Conservation (phyloP, 2,329 filamentous ascomycete genomes). For the Epichloe sibirici region DNA sequence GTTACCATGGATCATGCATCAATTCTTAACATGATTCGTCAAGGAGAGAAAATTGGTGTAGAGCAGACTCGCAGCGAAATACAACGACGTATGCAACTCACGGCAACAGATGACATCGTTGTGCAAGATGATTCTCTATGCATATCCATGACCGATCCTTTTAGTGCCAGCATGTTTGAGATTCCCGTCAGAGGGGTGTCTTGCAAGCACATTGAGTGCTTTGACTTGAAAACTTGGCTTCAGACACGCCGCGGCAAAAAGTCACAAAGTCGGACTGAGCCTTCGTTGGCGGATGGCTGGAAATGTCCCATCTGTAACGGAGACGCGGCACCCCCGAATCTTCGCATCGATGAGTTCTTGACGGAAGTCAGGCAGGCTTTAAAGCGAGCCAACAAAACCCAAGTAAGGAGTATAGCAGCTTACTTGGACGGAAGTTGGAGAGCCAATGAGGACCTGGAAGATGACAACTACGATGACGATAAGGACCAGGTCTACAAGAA, state of each 20-base stretch:
- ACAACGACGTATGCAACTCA: conserved; percentile 28
- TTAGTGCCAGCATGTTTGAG: conserved; percentile 50
- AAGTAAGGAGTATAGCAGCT: conserved; percentile 20
- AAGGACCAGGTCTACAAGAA: neutral
- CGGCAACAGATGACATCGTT: conserved; percentile 44
- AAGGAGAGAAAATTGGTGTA: conserved; percentile 26
- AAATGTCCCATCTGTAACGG: conserved; percentile 71
- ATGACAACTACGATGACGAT: conserved; percentile 11
- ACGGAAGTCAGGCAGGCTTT: conserved; percentile 46
- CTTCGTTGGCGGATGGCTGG: conserved; percentile 58
- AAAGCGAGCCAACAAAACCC: conserved; percentile 8
- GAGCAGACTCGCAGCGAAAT: conserved; percentile 45
- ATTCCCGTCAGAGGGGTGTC: conserved; percentile 56
- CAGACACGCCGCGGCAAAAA: conserved; percentile 44
- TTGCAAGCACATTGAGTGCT: conserved; percentile 77
- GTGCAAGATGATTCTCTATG: conserved; percentile 43
- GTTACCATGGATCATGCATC: conserved; percentile 37
- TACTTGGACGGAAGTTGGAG: conserved; percentile 21
- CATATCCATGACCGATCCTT: conserved; percentile 55
- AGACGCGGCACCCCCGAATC: conserved; percentile 62
- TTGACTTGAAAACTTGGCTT: conserved; percentile 78
- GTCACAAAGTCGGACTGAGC: conserved; percentile 25
- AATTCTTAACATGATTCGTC: conserved; percentile 28
- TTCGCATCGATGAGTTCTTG: conserved; percentile 67
- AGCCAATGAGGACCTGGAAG: conserved; percentile 19